Evolutionary conservation across 352 stramenopile genomes (phyloP).

Genomic region (Globisporangium lucens): DNA sequence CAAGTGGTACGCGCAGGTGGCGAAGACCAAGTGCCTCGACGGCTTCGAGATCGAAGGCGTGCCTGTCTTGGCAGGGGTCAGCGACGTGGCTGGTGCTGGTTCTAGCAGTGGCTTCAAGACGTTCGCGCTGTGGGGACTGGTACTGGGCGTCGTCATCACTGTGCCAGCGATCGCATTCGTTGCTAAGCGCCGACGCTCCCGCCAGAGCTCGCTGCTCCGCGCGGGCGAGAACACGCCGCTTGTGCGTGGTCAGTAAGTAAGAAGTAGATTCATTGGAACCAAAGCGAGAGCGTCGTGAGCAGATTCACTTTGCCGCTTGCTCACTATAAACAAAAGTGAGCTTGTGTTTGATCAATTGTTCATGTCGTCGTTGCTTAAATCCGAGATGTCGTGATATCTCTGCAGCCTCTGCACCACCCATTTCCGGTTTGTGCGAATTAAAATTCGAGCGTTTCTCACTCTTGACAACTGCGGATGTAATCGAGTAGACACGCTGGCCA

Average conservation of each 20-base stretch:
- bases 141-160: not conserved
- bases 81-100: not conserved
- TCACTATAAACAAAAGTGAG: too few relatives aligned
- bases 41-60: conserved; percentile 3
- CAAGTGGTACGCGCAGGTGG: conserved; percentile 36
- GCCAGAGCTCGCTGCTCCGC: not conserved
- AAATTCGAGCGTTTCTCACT: too few relatives aligned
- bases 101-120: not conserved
- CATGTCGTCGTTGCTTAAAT: not conserved
- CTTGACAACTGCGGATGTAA: too few relatives aligned
- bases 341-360: too few relatives aligned
- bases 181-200: not conserved
- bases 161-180: not conserved
- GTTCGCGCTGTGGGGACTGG: not conserved
- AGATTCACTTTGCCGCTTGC: too few relatives aligned
- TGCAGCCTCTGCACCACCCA: not conserved
- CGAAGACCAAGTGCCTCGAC: conserved; percentile 23
- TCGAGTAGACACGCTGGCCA: too few relatives aligned
- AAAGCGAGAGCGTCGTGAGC: too few relatives aligned
- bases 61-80: not conserved
- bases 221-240: not conserved
- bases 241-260: not conserved
- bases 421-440: not conserved
- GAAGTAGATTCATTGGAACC: not conserved
- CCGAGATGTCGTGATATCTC: not conserved